These are phyloP conservation scores for Clavariopsis aquatica DNA, from an alignment of 495 filamentous ascomycete genomes.

Conservation along the genomic window DNA sequence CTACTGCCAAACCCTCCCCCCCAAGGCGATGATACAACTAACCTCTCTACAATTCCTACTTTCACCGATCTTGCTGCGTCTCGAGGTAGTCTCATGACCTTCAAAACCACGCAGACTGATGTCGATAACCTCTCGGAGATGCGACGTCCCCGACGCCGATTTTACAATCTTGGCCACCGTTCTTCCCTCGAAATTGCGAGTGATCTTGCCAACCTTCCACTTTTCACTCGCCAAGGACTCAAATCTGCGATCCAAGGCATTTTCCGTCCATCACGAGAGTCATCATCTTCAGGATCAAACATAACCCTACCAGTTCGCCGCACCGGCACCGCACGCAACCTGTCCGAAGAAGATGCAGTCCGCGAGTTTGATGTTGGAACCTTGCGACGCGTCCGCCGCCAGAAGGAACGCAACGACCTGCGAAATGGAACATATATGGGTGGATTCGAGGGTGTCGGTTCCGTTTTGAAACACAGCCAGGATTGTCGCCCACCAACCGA, in stretches of 20 bases:
- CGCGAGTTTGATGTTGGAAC: conserved; percentile 30
- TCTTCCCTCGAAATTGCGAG: conserved; percentile 8
- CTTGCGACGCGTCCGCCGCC: conserved; percentile 22
- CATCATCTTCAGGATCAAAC: conserved; percentile 20
- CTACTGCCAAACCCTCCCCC: conserved; percentile 12
- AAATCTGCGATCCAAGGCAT: conserved; percentile 28
- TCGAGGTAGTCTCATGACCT: conserved; percentile 24
- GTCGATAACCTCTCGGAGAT: conserved; percentile 6
- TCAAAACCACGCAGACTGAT: conserved; percentile 31
- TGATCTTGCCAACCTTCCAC: neutral
- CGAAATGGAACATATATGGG: neutral
- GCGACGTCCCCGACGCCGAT: conserved; percentile 14
- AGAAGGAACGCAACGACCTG: conserved; percentile 26
- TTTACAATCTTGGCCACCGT: conserved; percentile 31
- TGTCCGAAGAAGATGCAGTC: neutral
- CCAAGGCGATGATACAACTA: neutral
- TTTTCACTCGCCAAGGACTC: conserved; percentile 21
- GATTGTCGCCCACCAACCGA: neutral
- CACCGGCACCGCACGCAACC: conserved; percentile 17
- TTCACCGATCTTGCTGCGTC: neutral
- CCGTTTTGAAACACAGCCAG: neutral
- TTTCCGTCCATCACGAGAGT: conserved; percentile 18
- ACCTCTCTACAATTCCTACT: conserved; percentile 6
- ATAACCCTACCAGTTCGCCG: conserved; percentile 36
- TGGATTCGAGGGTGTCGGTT: conserved; percentile 9